Evolutionary conservation across 2,329 filamentous ascomycete species (phyloP).

Genomic region (Gyromitra esculenta): DNA sequence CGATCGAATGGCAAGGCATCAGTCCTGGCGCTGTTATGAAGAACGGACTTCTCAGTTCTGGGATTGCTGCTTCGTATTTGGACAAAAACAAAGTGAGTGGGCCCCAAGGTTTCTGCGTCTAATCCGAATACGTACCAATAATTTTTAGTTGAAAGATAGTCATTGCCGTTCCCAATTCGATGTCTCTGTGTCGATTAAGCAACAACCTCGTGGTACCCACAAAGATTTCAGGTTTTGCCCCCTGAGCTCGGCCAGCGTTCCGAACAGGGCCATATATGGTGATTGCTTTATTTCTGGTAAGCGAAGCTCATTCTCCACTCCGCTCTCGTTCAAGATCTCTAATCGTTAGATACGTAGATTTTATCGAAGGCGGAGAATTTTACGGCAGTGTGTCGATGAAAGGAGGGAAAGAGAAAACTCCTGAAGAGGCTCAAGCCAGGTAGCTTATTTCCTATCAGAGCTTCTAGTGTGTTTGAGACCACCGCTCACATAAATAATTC

Average conservation of each 20-base stretch:
- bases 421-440: not conserved
- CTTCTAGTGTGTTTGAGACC: not conserved
- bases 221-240: not conserved
- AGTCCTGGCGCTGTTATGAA: not conserved
- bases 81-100: not conserved
- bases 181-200: slow-evolving; percentile 1
- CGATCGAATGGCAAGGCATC: not conserved
- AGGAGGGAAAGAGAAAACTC: not conserved
- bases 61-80: not conserved
- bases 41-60: not conserved
- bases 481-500: not conserved
- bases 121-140: not conserved
- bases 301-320: not conserved
- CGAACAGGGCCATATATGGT: not conserved
- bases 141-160: not conserved
- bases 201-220: not conserved
- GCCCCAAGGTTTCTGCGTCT: not conserved
- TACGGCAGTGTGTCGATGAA: not conserved
- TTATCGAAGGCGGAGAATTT: slow-evolving; percentile 9
- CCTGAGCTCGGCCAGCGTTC: not conserved
- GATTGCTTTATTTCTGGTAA: slow-evolving; percentile 11
- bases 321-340: not conserved
- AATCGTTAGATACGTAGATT: not conserved
- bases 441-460: not conserved
- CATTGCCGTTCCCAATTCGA: not conserved